Evolutionary conservation across 495 filamentous ascomycete species (phyloP).

Genomic region (Cairneyella variabilis): DNA sequence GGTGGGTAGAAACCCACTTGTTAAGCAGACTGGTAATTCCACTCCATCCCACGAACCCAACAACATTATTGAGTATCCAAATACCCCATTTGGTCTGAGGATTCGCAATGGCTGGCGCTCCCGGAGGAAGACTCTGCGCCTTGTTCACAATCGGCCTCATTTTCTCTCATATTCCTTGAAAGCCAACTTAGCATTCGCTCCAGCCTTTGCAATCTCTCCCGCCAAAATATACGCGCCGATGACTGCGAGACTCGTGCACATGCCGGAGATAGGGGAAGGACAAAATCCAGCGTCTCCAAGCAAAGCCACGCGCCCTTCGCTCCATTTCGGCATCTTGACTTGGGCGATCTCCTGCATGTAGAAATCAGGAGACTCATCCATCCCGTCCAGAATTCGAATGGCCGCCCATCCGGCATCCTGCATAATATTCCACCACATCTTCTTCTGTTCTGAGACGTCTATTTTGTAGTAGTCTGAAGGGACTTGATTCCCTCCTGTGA

Average conservation of each 20-base stretch:
- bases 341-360: slow-evolving; percentile 41
- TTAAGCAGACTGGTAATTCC: slow-evolving; percentile 1
- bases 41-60: slow-evolving; percentile 5
- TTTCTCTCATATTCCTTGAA: slow-evolving; percentile 37
- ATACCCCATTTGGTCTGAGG: slow-evolving; percentile 10
- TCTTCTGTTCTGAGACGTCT: slow-evolving; percentile 39
- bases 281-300: slow-evolving; percentile 53
- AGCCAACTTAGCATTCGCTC: slow-evolving; percentile 24
- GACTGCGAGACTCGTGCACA: slow-evolving; percentile 40
- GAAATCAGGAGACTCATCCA: slow-evolving; percentile 41
- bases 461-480: slow-evolving; percentile 19
- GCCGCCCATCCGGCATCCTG: slow-evolving; percentile 41
- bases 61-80: neutral
- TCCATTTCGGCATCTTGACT: slow-evolving; percentile 43
- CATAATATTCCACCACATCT: slow-evolving; percentile 36
- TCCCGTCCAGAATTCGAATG: slow-evolving; percentile 33
- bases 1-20: neutral
- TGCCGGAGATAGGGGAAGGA: slow-evolving; percentile 40
- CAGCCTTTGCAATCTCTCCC: slow-evolving; percentile 41
- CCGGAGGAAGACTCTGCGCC: slow-evolving; percentile 29
- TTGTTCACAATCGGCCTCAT: slow-evolving; percentile 41
- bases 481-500: slow-evolving; percentile 23
- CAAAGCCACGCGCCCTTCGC: slow-evolving; percentile 38
- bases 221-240: slow-evolving; percentile 51
- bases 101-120: slow-evolving; percentile 7